A percentile compares a stretch with the other conserved stretches of the same genome.
Conservation (phyloP, 805 yeast genomes). For the Blastobotrys muscicola region DNA sequence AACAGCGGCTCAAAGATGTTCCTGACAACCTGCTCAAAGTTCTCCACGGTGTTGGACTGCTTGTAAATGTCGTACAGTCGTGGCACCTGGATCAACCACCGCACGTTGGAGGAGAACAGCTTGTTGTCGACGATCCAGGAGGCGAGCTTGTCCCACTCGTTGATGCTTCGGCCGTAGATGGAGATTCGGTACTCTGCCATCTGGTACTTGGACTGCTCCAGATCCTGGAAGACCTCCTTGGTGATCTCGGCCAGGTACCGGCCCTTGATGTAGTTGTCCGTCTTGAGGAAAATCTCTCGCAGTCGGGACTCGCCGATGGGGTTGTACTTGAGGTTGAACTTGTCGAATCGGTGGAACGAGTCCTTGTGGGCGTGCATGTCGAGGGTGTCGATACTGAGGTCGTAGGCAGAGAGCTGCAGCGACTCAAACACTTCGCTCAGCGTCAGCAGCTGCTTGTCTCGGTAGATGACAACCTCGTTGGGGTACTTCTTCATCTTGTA, state of each 20-base stretch:
- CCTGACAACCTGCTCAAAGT: constrained; percentile 65
- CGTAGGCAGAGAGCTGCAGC: constrained; percentile 85
- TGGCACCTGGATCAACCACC: constrained; percentile 96
- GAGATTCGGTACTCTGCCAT: constrained; percentile 96
- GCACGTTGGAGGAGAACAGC: constrained; percentile 81
- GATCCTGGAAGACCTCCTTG: constrained; percentile 84
- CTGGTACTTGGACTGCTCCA: constrained; percentile 92
- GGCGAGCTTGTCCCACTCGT: constrained; percentile 95
- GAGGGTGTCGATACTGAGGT: constrained; percentile 87
- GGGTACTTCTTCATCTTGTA: constrained; percentile 83
- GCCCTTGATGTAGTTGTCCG: constrained; percentile 88
- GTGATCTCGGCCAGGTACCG: constrained; percentile 88
- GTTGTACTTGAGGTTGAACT: constrained; percentile 91
- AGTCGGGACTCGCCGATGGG: constrained; percentile 97
- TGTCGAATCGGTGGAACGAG: constrained; percentile 95
- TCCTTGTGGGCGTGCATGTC: constrained; percentile 99
- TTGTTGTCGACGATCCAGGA: constrained; percentile 93
- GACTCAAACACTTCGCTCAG: constrained; percentile 87
- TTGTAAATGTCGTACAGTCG: constrained; percentile 86
- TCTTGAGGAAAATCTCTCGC: constrained; percentile 90
- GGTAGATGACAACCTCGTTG: constrained; percentile 80
- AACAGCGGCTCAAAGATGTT: constrained; percentile 83
- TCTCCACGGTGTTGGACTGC: constrained; percentile 55
- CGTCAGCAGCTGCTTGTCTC: constrained; percentile 86
- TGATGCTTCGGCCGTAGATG: constrained; percentile 77